Conservation (phyloP, 164 flowering plant genomes). For the Umbellularia californica region DNA sequence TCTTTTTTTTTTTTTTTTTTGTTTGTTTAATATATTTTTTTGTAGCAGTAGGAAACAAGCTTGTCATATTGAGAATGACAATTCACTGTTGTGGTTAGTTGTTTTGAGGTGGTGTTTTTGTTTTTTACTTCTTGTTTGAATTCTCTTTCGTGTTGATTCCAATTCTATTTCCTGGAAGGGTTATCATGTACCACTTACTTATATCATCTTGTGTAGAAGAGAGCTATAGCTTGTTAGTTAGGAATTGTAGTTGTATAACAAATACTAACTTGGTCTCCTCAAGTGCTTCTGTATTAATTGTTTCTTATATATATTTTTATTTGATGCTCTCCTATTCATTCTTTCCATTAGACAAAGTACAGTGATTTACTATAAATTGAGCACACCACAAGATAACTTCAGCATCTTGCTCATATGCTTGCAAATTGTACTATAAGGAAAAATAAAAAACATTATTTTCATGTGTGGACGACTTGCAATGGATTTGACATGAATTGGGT, state of each 20-base stretch:
- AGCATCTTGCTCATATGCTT: not conserved
- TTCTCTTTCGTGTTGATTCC: not conserved
- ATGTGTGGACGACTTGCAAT: not conserved
- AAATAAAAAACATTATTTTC: not conserved
- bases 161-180: not conserved
- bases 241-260: not conserved
- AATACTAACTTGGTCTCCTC: not conserved
- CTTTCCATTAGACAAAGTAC: not conserved
- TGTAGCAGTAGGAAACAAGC: not conserved
- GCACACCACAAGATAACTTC: not conserved
- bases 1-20: too few relatives aligned
- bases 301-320: not conserved
- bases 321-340: not conserved
- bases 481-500: not conserved
- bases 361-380: not conserved
- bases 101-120: not conserved
- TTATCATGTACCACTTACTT: not conserved
- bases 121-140: conserved; percentile 1
- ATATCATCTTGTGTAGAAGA: not conserved
- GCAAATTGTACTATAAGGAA: not conserved
- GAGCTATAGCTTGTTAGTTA: not conserved
- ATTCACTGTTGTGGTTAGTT: not conserved
- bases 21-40: too few relatives aligned
- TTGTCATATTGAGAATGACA: not conserved
- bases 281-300: not conserved